Evolutionary conservation across 2,329 filamentous ascomycete species (phyloP).

Genomic region (Trichocomaceae sp.): DNA sequence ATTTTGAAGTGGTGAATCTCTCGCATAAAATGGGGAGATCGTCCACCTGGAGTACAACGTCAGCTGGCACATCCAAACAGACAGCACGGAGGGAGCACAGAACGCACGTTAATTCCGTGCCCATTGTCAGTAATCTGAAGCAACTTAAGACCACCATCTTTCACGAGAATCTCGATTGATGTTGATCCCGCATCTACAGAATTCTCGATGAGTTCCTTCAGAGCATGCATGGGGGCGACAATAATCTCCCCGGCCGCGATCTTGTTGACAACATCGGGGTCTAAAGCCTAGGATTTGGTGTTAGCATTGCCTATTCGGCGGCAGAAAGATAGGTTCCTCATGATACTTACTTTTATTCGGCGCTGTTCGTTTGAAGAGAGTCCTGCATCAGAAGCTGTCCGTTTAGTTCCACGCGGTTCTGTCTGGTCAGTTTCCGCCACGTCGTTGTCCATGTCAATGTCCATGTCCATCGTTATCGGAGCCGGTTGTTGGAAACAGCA

Average conservation of each 20-base stretch:
- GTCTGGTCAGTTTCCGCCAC: conserved; percentile 40
- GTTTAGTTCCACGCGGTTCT: conserved; percentile 41
- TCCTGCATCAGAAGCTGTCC: conserved; percentile 43
- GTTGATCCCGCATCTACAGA: conserved; percentile 96
- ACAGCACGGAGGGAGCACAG: neutral
- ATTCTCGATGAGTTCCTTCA: conserved; percentile 96
- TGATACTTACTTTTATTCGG: conserved; percentile 38
- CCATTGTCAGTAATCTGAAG: conserved; percentile 98
- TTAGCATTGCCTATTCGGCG: conserved; percentile 7
- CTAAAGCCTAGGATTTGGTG: conserved; percentile 60
- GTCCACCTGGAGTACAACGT: conserved; percentile 59
- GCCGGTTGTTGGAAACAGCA: too few species aligned
- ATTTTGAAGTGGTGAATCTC: conserved; percentile 92
- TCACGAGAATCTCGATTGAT: conserved; percentile 80
- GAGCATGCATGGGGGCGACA: conserved; percentile 86
- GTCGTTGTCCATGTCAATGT: conserved; percentile 30
- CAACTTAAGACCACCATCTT: conserved; percentile 89
- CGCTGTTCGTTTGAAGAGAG: conserved; percentile 38
- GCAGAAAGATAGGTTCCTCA: neutral
- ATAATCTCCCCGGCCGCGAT: conserved; percentile 98
- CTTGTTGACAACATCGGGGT: conserved; percentile 93
- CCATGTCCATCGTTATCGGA: too few species aligned
- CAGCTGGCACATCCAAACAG: neutral
- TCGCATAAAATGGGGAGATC: conserved; percentile 89
- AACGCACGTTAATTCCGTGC: conserved; percentile 78